These are phyloP conservation scores for Chlamydomonas schloesseri DNA, from an alignment of 139 green algal species.

Conservation along the genomic window DNA sequence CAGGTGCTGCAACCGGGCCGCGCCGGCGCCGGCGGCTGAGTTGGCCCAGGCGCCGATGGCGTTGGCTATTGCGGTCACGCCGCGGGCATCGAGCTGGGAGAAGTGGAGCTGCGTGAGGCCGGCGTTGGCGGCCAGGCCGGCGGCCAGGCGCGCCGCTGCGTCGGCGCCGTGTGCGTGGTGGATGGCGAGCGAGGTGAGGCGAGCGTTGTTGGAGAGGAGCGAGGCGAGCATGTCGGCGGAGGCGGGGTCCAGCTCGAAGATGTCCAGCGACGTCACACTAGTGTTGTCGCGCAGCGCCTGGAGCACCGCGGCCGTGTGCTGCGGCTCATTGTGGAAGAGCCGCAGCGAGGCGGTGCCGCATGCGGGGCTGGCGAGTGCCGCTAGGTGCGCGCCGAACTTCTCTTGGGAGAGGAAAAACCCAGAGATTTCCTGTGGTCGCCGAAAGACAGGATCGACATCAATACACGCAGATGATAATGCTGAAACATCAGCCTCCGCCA, in stretches of 20 bases:
- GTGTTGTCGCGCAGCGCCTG: background rate
- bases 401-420: constrained; percentile 33
- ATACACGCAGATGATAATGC: too few relatives aligned
- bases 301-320: constrained; percentile 4
- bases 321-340: constrained; percentile 37
- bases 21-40: background rate
- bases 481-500: too few relatives aligned
- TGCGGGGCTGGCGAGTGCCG: background rate
- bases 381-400: constrained; percentile 4
- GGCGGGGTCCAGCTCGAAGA: constrained; percentile 1
- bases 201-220: background rate
- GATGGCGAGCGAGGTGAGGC: background rate
- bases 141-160: background rate
- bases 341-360: constrained; percentile 3
- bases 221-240: background rate
- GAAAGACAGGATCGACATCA: too few relatives aligned
- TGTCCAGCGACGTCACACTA: background rate
- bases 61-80: background rate
- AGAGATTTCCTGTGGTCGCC: constrained; percentile 42
- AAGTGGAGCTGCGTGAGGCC: constrained; percentile 2
- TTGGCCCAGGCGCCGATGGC: background rate
- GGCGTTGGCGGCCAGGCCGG: constrained; percentile 9
- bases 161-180: constrained; percentile 17
- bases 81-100: constrained; percentile 10
- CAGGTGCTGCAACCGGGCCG: background rate